Evolutionary conservation across 805 yeast species (phyloP).

Genomic region (Wickerhamomyces strasburgensis): DNA sequence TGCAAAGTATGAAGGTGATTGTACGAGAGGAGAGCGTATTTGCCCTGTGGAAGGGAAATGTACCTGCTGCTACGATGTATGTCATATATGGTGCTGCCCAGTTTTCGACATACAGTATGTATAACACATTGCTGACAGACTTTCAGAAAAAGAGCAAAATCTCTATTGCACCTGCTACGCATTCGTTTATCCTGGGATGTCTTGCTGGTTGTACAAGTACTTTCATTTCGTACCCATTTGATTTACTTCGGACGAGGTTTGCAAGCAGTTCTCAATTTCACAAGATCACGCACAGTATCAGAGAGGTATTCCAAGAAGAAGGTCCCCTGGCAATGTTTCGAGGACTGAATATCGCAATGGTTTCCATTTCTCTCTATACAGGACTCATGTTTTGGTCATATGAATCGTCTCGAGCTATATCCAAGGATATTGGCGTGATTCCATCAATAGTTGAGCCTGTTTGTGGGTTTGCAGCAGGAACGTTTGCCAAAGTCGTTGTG

Average conservation of each 20-base stretch:
- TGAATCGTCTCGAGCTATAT: conserved; percentile 31
- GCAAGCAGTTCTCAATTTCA: conserved; percentile 51
- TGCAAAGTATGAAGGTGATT: conserved; percentile 38
- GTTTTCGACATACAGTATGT: conserved; percentile 62
- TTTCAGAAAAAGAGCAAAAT: conserved; percentile 21
- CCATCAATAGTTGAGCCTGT: conserved; percentile 38
- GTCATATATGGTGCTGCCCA: conserved; percentile 81
- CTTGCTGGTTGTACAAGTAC: conserved; percentile 77
- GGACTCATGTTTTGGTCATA: conserved; percentile 74
- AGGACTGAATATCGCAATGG: conserved; percentile 46
- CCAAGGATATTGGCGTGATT: conserved; percentile 9
- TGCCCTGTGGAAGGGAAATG: conserved; percentile 94
- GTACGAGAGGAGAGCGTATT: conserved; percentile 58
- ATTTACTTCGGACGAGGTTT: conserved; percentile 78
- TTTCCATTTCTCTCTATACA: conserved; percentile 64
- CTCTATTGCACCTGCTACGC: conserved; percentile 23
- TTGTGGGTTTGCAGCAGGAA: conserved; percentile 75
- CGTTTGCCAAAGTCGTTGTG: conserved; percentile 61
- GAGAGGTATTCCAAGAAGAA: conserved; percentile 31
- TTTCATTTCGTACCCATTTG: conserved; percentile 77
- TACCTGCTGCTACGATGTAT: conserved; percentile 87
- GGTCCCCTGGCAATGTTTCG: conserved; percentile 44
- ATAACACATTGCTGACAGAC: conserved; percentile 40
- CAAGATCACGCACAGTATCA: conserved; percentile 24
- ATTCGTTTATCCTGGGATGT: conserved; percentile 58